Base-by-base conservation (phyloP, 495 filamentous ascomycete species). In the Tetracladium marchalianum region DNA sequence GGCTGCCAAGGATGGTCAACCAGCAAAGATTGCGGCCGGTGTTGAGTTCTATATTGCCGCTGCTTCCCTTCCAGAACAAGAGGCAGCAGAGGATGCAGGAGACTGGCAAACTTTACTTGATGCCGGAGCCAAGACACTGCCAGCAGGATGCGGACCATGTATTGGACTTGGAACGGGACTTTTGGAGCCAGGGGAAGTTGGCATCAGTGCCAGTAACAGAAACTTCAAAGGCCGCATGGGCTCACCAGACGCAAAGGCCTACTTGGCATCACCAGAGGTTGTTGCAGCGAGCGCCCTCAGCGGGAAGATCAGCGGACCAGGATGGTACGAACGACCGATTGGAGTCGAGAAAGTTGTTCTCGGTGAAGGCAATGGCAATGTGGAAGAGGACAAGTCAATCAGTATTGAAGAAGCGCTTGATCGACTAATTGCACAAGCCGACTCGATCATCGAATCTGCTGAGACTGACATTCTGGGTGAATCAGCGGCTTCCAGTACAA, bases 191-290 rank as follows among this genome's bases (percentile, higher is more conserved):
- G 86, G 85, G 1, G 87, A 95, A 65, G 80, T 90, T 22, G 90
- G 90, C n/a, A 93, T 95, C 57, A 82, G 75, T 51, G 85, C 87
- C 0, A 82, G 75, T 41, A 95, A 96, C 68, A 79, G 90, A 15
- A 95, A 95, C 63, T 95, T 94, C 71, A 90, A 92, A 65, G 90
- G 87, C 0, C 78, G 90, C 16, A 95, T 95, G 89, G 90, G 90
- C 4, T 80, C 72, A 5, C 79, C 72, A 7, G 80, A 88, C 5
- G 87, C 88, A 0, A 83, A 87, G 51, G 87, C 89, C 0, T 97
- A 97, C 60, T 79, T 98, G 2, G 85, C 81, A 8, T 88, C 81
- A 49, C 90, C 92, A 4, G 90, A 95, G 51, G 84, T 95, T 11
- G 90, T 97, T 2, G 90, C 90, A 12, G 90, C 90, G 0, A 88